Percentiles rank a stretch among this genome's conserved stretches.
These are phyloP conservation scores for Ottelia alismoides DNA, from an alignment of 106 monocot species.

Conservation along the genomic window DNA sequence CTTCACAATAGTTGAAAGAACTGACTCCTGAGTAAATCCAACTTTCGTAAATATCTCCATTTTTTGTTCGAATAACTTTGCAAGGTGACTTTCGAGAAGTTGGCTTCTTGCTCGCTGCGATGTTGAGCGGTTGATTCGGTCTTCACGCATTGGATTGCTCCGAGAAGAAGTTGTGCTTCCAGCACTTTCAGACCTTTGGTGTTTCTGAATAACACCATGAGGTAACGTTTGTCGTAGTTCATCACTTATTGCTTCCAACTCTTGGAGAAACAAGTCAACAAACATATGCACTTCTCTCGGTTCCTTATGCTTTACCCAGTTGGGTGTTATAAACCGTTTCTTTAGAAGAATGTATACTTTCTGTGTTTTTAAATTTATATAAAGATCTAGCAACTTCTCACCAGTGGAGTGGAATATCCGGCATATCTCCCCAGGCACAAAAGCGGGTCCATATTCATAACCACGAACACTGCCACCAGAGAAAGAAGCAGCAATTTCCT, in stretches of 20 bases:
- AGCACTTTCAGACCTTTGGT: conserved; percentile 65
- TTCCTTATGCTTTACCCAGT: conserved; percentile 96
- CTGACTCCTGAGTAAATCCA: no score
- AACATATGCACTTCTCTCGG: conserved; percentile 95
- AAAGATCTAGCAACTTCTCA: conserved; percentile 69
- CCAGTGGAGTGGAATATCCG: conserved; percentile 64
- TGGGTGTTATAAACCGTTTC: conserved; percentile 78
- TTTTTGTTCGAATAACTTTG: no score
- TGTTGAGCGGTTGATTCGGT: conserved; percentile 51
- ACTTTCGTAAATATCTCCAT: conserved; percentile 95
- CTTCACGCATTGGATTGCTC: conserved; percentile 69
- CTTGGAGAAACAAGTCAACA: no score
- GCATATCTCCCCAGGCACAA: conserved; percentile 78
- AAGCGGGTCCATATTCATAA: no score
- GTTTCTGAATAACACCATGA: conserved; percentile 36
- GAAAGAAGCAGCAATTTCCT: conserved; percentile 87
- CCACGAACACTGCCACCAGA: conserved; percentile 66
- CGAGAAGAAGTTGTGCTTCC: conserved; percentile 83
- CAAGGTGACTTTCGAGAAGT: no score
- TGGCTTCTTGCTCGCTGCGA: conserved; percentile 77
- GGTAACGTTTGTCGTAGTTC: conserved; percentile 71
- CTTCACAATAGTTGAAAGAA: conserved; percentile 63
- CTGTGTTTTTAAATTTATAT: conserved; percentile 74
- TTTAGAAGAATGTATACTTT: conserved; percentile 60
- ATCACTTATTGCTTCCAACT: conserved; percentile 51